Conservation (phyloP, 495 filamentous ascomycete species). For the Evansstolkia leycettana region DNA sequence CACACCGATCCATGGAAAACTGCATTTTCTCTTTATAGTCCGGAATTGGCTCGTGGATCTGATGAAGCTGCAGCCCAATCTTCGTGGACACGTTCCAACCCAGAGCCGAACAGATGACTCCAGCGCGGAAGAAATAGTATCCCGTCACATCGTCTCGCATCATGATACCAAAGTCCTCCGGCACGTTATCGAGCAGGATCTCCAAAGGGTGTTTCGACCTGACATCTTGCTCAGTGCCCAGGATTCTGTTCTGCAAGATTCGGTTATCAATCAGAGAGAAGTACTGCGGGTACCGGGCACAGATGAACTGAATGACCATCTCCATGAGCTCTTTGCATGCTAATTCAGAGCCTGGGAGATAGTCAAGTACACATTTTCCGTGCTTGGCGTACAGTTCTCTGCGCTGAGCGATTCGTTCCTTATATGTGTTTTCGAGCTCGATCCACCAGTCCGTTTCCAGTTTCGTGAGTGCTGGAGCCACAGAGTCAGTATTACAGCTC, state of each 20-base stretch:
- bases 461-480: conserved; percentile 55
- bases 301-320: conserved; percentile 69
- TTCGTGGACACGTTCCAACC: conserved; percentile 75
- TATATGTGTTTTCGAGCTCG: conserved; percentile 73
- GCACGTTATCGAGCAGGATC: conserved; percentile 68
- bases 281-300: conserved; percentile 66
- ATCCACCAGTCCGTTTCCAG: conserved; percentile 86
- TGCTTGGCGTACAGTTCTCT: conserved; percentile 54
- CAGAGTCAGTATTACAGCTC: too few species aligned
- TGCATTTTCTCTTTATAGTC: conserved; percentile 90
- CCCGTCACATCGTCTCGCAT: conserved; percentile 60
- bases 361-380: conserved; percentile 51
- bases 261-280: conserved; percentile 53
- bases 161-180: conserved; percentile 81
- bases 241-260: conserved; percentile 58
- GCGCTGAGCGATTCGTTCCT: conserved; percentile 55
- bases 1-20: conserved; percentile 72
- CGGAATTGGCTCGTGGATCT: conserved; percentile 70
- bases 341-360: conserved; percentile 66
- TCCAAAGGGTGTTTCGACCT: conserved; percentile 54
- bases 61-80: conserved; percentile 56
- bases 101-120: conserved; percentile 64
- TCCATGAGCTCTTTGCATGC: conserved; percentile 89
- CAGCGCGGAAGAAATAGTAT: conserved; percentile 65
- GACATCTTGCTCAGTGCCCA: conserved; percentile 51